phyloP scores from a whole-genome alignment of 345 rosid genomes.

The Lepidium didymum region DNA sequence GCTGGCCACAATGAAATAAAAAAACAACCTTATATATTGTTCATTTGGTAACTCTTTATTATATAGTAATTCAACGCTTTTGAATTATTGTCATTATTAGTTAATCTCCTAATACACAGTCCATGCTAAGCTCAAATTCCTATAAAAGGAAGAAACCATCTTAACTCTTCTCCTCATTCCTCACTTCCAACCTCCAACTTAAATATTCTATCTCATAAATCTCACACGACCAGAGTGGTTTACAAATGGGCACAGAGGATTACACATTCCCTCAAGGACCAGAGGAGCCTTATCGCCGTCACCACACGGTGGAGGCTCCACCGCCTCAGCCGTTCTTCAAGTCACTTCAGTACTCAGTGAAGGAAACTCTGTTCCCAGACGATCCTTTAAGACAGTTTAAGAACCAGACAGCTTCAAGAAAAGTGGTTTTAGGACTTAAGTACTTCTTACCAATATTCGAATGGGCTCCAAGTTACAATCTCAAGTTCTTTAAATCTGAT shows the following conservation, averaged over 20 bases:
- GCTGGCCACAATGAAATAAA: background rate
- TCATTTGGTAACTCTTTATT: background rate
- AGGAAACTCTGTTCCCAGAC: conserved; percentile 88
- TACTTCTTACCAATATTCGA: conserved; percentile 71
- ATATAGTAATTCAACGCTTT: background rate
- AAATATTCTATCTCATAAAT: background rate
- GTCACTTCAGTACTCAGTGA: conserved; percentile 55
- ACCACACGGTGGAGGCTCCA: conserved; percentile 57
- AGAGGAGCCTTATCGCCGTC: conserved; percentile 34
- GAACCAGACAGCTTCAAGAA: conserved; percentile 49
- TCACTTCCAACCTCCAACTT: conserved; percentile 5
- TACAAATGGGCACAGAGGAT: conserved; percentile 32
- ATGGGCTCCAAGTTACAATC: conserved; percentile 90
- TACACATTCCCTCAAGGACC: conserved; percentile 22
- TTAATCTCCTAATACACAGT: background rate
- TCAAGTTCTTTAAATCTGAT: conserved; percentile 68
- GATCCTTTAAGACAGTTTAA: conserved; percentile 85
- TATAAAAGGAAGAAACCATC: conserved; percentile 20
- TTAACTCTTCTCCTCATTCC: conserved; percentile 18
- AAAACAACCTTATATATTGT: background rate
- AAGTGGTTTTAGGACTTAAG: conserved; percentile 49
- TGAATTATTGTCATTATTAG: background rate
- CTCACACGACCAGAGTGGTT: background rate
- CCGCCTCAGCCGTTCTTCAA: conserved; percentile 59
- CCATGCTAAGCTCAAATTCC: conserved; percentile 1